Conservation (phyloP, 169 alveolate species). For the Cryptosporidium sp. region DNA sequence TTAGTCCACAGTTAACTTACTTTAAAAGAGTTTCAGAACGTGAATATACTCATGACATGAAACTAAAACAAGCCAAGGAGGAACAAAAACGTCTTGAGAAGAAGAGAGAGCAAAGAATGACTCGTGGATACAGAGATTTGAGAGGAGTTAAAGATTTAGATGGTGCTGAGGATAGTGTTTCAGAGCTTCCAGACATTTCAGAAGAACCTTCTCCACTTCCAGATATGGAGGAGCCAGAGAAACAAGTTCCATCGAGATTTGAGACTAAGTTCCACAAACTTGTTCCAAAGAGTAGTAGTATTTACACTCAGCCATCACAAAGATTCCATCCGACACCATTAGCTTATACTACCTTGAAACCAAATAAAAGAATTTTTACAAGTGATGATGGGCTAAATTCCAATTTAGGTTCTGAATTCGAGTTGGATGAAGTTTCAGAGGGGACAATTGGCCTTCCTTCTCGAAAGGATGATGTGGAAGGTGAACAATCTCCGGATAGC, state of each 20-base stretch:
- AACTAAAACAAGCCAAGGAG: slow-evolving; percentile 30
- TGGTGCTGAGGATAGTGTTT: slow-evolving; percentile 15
- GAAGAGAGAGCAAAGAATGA: slow-evolving; percentile 15
- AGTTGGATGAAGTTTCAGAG: slow-evolving; percentile 25
- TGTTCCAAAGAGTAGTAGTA: slow-evolving; percentile 23
- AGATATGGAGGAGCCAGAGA: slow-evolving; percentile 5
- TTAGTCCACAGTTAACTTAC: slow-evolving; percentile 20
- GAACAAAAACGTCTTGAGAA: slow-evolving; percentile 38
- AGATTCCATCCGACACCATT: slow-evolving; percentile 6
- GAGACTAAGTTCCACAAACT: slow-evolving; percentile 16
- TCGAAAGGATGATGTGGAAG: not conserved
- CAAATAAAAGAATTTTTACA: not conserved
- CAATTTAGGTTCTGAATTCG: not conserved
- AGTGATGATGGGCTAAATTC: too few relatives aligned
- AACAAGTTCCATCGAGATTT: slow-evolving; percentile 16
- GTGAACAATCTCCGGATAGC: not conserved
- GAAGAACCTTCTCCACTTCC: slow-evolving; percentile 70
- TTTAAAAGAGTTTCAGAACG: slow-evolving; percentile 62
- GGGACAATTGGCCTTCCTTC: slow-evolving; percentile 45
- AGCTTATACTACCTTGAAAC: slow-evolving; percentile 38
- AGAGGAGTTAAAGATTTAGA: not conserved
- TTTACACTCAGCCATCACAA: slow-evolving; percentile 20
- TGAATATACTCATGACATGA: slow-evolving; percentile 33
- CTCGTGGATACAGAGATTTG: slow-evolving; percentile 51
- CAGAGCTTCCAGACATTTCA: slow-evolving; percentile 19